Evolutionary conservation across 1,139 yeast genomes (phyloP), one percentile per base, ranked within the genome.

Genomic region (Diutina ranongensis): DNA sequence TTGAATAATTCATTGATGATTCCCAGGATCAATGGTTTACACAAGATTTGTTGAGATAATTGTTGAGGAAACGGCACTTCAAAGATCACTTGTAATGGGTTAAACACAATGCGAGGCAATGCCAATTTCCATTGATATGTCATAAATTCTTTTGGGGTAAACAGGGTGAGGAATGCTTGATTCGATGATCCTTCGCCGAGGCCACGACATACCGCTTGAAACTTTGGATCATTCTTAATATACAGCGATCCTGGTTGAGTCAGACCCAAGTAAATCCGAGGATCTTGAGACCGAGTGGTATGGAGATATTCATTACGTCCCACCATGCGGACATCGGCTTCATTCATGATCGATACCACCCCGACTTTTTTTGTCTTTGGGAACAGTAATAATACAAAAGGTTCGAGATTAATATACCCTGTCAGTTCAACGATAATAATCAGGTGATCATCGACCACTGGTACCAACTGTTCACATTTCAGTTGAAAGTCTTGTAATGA

Each of bases 111-210:
- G 49, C 80, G 72, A 3, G 95, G 87, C 49, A 87, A 71, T 0
- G 94, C 89, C 48, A 84, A 70, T 57, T 81, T 80, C 96, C 96
- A 87, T 61, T 87, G 95, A 54, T 77, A 79, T 10, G 80, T 76
- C 62, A 78, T 67, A 56, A 82, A 83, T 52, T 82, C 87, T 46
- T 71, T 64, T 10, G 78, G 72, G 31, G 74, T 72, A 49, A 63
- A 62, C 35, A 77, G 72, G 61, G 67, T 74, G 50, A 76, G 66
- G 45, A 74, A 69, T 40, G 71, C 72, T 22, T 71, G 61, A 40
- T 45, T 40, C 68, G 61, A 47, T 62, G 64, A 49, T 65, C 67
- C 49, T 62, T 68, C 22, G 64, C 60, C 36, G 57, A 71, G 60
- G 41, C 67, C 55, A 51, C 65, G 65, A 49, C 58, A 61, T 44